Evolutionary conservation across 2,329 filamentous ascomycete genomes (phyloP).

Genomic region (Chaetomium strumarium): DNA sequence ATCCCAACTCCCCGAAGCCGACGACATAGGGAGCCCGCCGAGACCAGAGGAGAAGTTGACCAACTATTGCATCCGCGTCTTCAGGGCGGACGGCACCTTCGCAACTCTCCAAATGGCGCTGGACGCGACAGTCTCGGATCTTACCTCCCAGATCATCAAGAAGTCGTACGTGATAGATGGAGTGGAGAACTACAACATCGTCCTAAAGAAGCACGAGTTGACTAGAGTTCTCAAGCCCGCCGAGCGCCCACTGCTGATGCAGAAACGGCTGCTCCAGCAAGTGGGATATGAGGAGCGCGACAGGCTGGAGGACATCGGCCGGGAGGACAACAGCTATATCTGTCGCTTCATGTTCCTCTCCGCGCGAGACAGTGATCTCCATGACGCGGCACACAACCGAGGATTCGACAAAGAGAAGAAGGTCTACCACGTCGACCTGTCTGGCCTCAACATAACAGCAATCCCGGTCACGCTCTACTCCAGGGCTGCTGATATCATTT

Average conservation of each 20-base stretch:
- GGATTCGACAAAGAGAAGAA: constrained; percentile 79
- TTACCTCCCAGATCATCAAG: constrained; percentile 84
- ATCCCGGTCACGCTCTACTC: constrained; percentile 94
- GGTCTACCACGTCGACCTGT: constrained; percentile 88
- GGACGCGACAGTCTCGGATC: constrained; percentile 77
- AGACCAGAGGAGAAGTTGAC: constrained; percentile 67
- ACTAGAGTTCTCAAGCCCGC: constrained; percentile 70
- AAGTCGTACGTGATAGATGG: constrained; percentile 91
- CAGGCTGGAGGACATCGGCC: constrained; percentile 83
- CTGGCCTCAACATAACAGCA: constrained; percentile 83
- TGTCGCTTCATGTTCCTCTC: constrained; percentile 94
- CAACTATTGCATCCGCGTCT: constrained; percentile 90
- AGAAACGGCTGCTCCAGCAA: constrained; percentile 85
- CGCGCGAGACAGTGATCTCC: constrained; percentile 76
- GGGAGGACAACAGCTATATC: constrained; percentile 95
- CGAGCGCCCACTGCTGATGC: constrained; percentile 83
- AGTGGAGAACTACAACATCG: constrained; percentile 89
- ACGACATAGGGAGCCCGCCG: constrained; percentile 62
- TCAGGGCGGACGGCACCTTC: constrained; percentile 89
- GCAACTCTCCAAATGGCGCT: constrained; percentile 81
- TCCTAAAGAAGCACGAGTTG: constrained; percentile 87
- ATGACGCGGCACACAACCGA: constrained; percentile 69
- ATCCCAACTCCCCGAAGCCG: constrained; percentile 52
- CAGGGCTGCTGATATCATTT: constrained; percentile 87
- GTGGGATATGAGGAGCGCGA: constrained; percentile 85